phyloP scores from a whole-genome alignment of 2,329 filamentous ascomycete species.

The Colletotrichum sp. region DNA sequence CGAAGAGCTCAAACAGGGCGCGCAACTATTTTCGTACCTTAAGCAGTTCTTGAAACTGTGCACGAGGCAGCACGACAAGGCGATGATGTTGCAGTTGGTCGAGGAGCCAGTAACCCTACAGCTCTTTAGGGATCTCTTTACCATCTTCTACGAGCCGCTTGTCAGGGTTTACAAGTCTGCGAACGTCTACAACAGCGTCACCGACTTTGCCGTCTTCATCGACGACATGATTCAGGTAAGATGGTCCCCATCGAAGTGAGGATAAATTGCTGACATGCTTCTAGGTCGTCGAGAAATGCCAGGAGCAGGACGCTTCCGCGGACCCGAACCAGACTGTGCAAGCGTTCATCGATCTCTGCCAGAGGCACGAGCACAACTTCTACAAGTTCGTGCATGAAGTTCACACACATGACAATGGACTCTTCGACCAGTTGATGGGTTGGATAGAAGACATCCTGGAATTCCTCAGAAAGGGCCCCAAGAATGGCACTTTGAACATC shows the following conservation, averaged over 20 bases:
- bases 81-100: conserved; percentile 95
- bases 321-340: conserved; percentile 99
- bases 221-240: conserved; percentile 87
- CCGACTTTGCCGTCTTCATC: conserved; percentile 91
- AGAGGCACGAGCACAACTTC: conserved; percentile 93
- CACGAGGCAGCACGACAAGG: conserved; percentile 90
- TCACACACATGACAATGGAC: conserved; percentile 92
- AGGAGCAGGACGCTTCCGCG: conserved; percentile 82
- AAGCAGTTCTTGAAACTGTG: conserved; percentile 95
- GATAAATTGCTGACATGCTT: neutral
- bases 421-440: conserved; percentile 95
- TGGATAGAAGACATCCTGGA: conserved; percentile 97
- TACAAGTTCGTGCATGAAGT: conserved; percentile 99
- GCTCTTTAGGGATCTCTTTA: conserved; percentile 93
- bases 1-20: conserved; percentile 85
- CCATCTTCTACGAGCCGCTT: conserved; percentile 97
- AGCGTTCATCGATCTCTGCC: conserved; percentile 95
- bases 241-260: neutral
- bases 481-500: conserved; percentile 87
- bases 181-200: conserved; percentile 97
- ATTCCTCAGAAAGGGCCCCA: conserved; percentile 86
- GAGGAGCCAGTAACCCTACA: conserved; percentile 98
- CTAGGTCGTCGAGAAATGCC: conserved; percentile 68
- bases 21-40: conserved; percentile 89
- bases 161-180: conserved; percentile 98